Conservation (phyloP, 202 grass and related monocot genomes). For the Carex sylvatica region DNA sequence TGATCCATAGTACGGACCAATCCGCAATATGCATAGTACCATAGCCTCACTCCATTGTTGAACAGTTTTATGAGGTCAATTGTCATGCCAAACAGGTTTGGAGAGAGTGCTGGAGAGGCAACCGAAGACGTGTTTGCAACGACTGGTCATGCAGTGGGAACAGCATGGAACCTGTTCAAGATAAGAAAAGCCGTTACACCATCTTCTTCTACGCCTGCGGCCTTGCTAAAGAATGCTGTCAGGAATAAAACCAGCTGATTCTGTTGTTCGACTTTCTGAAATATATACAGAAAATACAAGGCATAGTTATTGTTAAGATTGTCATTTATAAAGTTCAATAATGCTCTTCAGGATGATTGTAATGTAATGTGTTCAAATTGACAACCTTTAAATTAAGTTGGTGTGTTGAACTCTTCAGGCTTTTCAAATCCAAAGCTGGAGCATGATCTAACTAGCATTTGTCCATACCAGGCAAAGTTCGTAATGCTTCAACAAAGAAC, state of each 20-base stretch:
- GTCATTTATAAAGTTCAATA: neutral
- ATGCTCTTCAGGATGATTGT: neutral
- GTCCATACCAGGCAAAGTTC: neutral
- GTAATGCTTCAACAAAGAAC: neutral
- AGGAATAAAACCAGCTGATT: slow-evolving; percentile 51
- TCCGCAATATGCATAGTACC: too few species aligned
- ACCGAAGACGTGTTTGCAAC: slow-evolving; percentile 75
- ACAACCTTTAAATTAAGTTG: neutral
- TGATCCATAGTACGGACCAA: too few species aligned
- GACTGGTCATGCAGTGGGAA: slow-evolving; percentile 64
- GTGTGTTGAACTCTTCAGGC: neutral
- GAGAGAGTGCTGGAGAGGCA: slow-evolving; percentile 66
- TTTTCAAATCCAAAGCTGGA: neutral
- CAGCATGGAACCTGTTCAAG: slow-evolving; percentile 93
- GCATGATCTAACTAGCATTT: neutral
- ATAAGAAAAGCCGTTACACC: slow-evolving; percentile 71
- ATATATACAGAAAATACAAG: neutral
- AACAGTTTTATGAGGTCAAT: neutral
- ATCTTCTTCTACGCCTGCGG: slow-evolving; percentile 46
- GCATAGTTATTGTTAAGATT: neutral
- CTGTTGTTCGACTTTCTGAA: neutral
- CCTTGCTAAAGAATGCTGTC: slow-evolving; percentile 65
- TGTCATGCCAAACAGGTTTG: slow-evolving; percentile 39
- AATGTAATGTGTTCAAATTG: neutral
- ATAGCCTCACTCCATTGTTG: neutral